Evolutionary conservation across 345 rosid genomes (phyloP).

Genomic region (Arabis hirsuta): DNA sequence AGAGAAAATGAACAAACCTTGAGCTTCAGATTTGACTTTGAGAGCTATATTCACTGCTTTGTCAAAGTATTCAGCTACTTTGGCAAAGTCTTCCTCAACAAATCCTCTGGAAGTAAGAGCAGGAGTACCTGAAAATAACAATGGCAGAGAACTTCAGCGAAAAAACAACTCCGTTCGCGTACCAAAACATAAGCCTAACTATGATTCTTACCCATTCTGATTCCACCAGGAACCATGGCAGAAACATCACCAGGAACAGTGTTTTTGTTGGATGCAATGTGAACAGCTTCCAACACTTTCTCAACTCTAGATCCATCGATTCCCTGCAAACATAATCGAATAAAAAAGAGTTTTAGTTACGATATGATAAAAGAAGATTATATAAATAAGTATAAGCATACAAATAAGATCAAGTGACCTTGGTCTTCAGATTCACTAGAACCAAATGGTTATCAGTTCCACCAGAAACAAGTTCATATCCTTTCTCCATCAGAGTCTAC

Average conservation of each 20-base stretch:
- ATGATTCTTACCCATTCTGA: conserved; percentile 84
- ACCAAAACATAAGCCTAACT: background rate
- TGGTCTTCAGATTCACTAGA: conserved; percentile 89
- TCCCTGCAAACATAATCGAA: conserved; percentile 51
- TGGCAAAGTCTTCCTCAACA: conserved; percentile 84
- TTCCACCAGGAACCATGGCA: conserved; percentile 99
- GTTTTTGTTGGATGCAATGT: conserved; percentile 98
- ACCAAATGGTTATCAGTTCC: conserved; percentile 98
- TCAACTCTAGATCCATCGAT: conserved; percentile 98
- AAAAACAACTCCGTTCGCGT: background rate
- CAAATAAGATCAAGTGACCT: conserved; percentile 53
- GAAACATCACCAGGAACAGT: conserved; percentile 99
- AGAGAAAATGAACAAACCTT: conserved; percentile 58
- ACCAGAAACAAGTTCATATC: conserved; percentile 95
- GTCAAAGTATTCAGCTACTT: conserved; percentile 84
- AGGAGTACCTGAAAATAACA: conserved; percentile 68
- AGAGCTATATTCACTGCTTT: conserved; percentile 68
- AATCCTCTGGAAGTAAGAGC: conserved; percentile 93
- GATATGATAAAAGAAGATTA: background rate
- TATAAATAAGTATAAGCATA: background rate
- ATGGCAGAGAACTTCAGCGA: conserved; percentile 8
- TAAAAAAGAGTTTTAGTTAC: background rate
- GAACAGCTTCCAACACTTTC: conserved; percentile 97
- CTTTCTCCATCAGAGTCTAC: conserved; percentile 67
- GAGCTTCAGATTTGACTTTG: conserved; percentile 79